Conservation (phyloP, 371 early-diverging fungal genomes). For the Saksenaea oblongispora region DNA sequence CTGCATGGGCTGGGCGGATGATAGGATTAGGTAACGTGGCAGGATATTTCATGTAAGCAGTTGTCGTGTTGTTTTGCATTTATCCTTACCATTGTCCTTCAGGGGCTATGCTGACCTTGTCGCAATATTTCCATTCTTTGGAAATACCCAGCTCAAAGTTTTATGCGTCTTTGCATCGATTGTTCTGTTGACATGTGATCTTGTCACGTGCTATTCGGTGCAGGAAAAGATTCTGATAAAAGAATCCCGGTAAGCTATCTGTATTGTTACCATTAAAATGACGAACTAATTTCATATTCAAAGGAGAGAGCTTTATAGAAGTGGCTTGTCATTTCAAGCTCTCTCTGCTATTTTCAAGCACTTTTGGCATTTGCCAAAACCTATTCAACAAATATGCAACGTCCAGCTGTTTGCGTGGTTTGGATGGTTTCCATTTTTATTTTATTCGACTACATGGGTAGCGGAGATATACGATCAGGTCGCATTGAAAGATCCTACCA, state of each 20-base stretch:
- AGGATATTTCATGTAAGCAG: conserved; percentile 78
- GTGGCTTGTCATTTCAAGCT: conserved; percentile 27
- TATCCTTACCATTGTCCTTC: neutral
- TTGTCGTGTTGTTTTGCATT: neutral
- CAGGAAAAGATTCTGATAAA: conserved; percentile 50
- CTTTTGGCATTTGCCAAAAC: conserved; percentile 65
- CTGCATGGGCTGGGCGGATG: conserved; percentile 92
- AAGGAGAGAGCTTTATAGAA: neutral
- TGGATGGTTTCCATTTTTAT: conserved; percentile 96
- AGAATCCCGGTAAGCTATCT: conserved; percentile 22
- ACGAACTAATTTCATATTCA: neutral
- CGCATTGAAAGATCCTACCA: conserved; percentile 6
- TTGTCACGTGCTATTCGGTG: conserved; percentile 69
- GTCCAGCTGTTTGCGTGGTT: conserved; percentile 94
- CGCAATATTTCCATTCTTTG: conserved; percentile 69
- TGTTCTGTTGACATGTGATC: conserved; percentile 61
- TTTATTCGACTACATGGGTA: conserved; percentile 85
- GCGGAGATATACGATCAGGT: conserved; percentile 60
- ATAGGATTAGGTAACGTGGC: conserved; percentile 84
- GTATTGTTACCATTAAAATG: neutral
- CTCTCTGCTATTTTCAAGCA: conserved; percentile 35
- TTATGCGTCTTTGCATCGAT: conserved; percentile 74
- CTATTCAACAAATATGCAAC: conserved; percentile 78
- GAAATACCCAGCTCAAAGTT: conserved; percentile 81
- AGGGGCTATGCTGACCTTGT: conserved; percentile 83